These are phyloP conservation scores for Spathaspora girioi DNA, from an alignment of 805 yeast species.

Conservation along the genomic window DNA sequence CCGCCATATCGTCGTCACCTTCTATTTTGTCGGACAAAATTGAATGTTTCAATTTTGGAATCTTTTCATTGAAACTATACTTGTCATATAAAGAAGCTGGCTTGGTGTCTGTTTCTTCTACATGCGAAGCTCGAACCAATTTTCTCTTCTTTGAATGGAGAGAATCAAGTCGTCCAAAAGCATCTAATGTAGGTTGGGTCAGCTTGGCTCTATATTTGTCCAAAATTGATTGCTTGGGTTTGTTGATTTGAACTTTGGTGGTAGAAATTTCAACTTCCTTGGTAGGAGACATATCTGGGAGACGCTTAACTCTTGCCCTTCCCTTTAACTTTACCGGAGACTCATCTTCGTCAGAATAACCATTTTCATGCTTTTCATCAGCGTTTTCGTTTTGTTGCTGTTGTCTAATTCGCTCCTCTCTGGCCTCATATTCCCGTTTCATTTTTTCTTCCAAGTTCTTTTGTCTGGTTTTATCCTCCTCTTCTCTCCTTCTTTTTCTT, in stretches of 20 bases:
- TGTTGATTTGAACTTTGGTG: conserved; percentile 38
- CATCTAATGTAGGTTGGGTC: conserved; percentile 25
- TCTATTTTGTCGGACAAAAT: conserved; percentile 7
- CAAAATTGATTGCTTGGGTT: conserved; percentile 39
- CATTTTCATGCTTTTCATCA: conserved; percentile 4
- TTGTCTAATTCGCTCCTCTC: conserved; percentile 5
- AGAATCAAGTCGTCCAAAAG: conserved; percentile 8
- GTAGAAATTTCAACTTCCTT: conserved; percentile 20
- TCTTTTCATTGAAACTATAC: conserved; percentile 5
- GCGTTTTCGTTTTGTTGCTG: conserved; percentile 1
- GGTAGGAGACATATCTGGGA: conserved; percentile 16
- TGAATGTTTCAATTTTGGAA: conserved; percentile 9
- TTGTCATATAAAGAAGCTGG: conserved; percentile 6
- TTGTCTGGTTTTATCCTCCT: conserved; percentile 10
- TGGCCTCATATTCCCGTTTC: conserved; percentile 14
- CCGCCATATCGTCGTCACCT: conserved; percentile 10
- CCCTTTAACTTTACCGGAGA: conserved; percentile 34
- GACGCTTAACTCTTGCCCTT: conserved; percentile 24
- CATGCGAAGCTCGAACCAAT: conserved; percentile 23
- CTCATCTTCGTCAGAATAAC: conserved; percentile 30
- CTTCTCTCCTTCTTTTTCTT: conserved; percentile 8
- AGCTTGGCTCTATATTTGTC: conserved; percentile 38
- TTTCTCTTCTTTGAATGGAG: conserved; percentile 25
- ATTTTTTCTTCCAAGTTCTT: conserved; percentile 10
- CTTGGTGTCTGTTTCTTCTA: conserved; percentile 6